These are phyloP conservation scores for Apiospora hydei DNA, from an alignment of 2,329 filamentous ascomycete genomes.

Conservation along the genomic window DNA sequence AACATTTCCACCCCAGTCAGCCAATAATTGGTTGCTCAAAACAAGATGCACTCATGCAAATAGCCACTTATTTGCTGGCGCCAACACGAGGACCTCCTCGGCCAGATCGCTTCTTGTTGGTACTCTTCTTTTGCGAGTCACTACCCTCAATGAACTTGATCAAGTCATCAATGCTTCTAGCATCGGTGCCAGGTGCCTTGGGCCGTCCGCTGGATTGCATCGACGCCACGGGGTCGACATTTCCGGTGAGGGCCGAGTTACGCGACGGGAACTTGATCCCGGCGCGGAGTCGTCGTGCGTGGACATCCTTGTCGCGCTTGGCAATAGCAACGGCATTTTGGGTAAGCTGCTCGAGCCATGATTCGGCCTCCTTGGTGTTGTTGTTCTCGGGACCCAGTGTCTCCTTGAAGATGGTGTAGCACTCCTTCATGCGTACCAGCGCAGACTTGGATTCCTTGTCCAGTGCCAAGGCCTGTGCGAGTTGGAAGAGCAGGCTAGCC, in stretches of 20 bases:
- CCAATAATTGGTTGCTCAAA: not conserved
- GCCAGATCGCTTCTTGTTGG: conserved; percentile 62
- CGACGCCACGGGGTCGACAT: conserved; percentile 45
- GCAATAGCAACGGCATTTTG: conserved; percentile 94
- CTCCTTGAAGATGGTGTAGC: conserved; percentile 91
- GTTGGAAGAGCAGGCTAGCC: conserved; percentile 94
- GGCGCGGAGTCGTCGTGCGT: conserved; percentile 75
- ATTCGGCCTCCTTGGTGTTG: conserved; percentile 98
- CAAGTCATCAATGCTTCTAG: conserved; percentile 89
- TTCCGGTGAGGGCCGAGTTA: conserved; percentile 63
- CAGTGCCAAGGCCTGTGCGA: conserved; percentile 93
- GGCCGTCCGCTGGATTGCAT: conserved; percentile 34
- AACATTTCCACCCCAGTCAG: not conserved
- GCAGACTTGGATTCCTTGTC: conserved; percentile 94
- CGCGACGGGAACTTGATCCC: conserved; percentile 73
- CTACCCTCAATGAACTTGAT: conserved; percentile 92
- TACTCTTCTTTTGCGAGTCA: conserved; percentile 58
- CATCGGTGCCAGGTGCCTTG: conserved; percentile 63
- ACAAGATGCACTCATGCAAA: not conserved
- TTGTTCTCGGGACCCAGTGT: conserved; percentile 90
- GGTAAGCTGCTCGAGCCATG: conserved; percentile 94
- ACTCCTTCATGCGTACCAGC: conserved; percentile 93
- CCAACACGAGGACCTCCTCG: conserved; percentile 61
- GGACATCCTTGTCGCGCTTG: conserved; percentile 88
- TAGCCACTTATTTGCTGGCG: conserved; percentile 25